Evolutionary conservation across 1,139 yeast species (phyloP).

Genomic region (Nadsonia starkeyi-henricii): DNA sequence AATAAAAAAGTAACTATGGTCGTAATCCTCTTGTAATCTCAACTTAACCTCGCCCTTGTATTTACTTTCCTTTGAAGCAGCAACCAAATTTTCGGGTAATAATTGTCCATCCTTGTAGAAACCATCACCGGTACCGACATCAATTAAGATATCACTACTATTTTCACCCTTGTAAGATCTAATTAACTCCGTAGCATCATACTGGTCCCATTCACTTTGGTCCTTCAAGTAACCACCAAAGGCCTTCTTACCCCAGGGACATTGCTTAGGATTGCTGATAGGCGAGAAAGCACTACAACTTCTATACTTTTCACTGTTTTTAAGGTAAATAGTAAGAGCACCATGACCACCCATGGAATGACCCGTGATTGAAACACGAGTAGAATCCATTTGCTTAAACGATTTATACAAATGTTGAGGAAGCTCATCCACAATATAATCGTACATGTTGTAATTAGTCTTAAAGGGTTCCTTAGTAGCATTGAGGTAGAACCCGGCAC

Average conservation of each 20-base stretch:
- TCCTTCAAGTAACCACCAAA: constrained; percentile 65
- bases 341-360: constrained; percentile 99
- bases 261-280: constrained; percentile 59
- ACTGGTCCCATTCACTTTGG: constrained; percentile 47
- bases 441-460: constrained; percentile 70
- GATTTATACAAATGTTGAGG: constrained; percentile 35
- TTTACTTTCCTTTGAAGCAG: constrained; percentile 46
- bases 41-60: constrained; percentile 51
- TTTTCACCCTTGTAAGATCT: constrained; percentile 36
- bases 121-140: constrained; percentile 66
- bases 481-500: constrained; percentile 90
- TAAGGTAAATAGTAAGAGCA: constrained; percentile 64
- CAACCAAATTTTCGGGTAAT: constrained; percentile 58
- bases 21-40: constrained; percentile 66
- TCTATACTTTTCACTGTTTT: constrained; percentile 59
- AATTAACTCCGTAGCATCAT: constrained; percentile 72
- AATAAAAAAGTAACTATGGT: constrained; percentile 81
- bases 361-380: constrained; percentile 63
- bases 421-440: constrained; percentile 66
- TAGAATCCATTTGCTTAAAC: constrained; percentile 40
- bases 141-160: constrained; percentile 59
- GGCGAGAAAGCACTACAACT: constrained; percentile 91
- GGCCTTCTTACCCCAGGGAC: constrained; percentile 81
- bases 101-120: constrained; percentile 59
- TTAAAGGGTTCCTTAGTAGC: constrained; percentile 64